Evolutionary conservation across 257 asterid genomes (phyloP), one percentile per base, ranked within the genome.

Genomic region (Plantago ovata): DNA sequence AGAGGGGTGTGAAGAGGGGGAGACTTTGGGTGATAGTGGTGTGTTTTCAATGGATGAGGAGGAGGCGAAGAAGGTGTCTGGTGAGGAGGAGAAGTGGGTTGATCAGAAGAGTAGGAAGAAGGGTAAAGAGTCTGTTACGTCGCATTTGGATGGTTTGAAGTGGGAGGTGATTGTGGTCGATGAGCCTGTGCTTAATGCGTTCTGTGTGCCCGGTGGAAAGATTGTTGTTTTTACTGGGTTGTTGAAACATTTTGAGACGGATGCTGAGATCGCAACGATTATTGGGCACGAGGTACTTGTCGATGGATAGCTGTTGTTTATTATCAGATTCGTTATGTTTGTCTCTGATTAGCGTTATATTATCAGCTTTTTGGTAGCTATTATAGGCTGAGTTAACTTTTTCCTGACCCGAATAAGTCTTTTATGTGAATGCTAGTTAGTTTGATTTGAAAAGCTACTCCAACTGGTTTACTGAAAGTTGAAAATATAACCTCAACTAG

Each of bases 171-270:
- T 92, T 60, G 84, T 92, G 62, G 91, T 92, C 52, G 60, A 86
- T 59, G 83, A 81, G 21, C 92, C 98, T 57, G 46, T 75, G 63
- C 73, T 89, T 28, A 82, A 93, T 71, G 98, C 98, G 3, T 79
- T 80, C 10, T 84, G 94, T 70, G 57, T 81, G 79, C 97, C 99
- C 58, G 96, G 99, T 63, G 97, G 99, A 18, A 93, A 93, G 85
- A 93, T 93, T 75, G 95, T 93, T 20, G 99, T 93, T 46, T 86
- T 86, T 64, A 84, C 96, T 0, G 97, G 96, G 24, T 74, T 93
- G 84, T 87, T 89, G 16, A 61, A 86, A 18, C 94, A 84, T 79
- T 93, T 93, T 50, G 73, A 49, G 62, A 76, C 96, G 0, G 95
- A 93, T 75, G 72, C 91, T 48, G 98, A 93, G 72, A 62, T 93